A percentile compares a stretch with the other conserved stretches of the same genome.
These are phyloP conservation scores for Penicillium cinerascens DNA, from an alignment of 495 filamentous ascomycete species.

Conservation along the genomic window DNA sequence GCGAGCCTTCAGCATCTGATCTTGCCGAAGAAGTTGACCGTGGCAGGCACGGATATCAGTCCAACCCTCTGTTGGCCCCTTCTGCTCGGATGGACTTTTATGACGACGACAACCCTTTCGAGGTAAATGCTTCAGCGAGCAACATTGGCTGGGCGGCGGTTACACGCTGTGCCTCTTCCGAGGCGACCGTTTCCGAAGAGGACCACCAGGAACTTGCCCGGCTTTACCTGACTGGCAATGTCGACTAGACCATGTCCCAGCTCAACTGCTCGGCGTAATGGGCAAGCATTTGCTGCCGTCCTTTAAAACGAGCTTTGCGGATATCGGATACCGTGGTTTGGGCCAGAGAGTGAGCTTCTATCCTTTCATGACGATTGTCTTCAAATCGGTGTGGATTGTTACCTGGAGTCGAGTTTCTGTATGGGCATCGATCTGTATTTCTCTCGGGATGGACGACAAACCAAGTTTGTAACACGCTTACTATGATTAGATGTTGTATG, in stretches of 20 bases:
- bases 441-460: background rate
- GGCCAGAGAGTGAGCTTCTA: background rate
- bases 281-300: background rate
- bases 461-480: constrained; percentile 4
- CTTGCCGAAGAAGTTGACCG: constrained; percentile 28
- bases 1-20: constrained; percentile 28
- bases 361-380: constrained; percentile 6
- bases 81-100: constrained; percentile 9
- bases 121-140: constrained; percentile 1
- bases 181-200: constrained; percentile 33
- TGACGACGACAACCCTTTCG: constrained; percentile 15
- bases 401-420: background rate
- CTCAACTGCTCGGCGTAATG: background rate
- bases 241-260: constrained; percentile 13
- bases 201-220: constrained; percentile 30
- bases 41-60: constrained; percentile 27
- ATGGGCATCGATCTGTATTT: constrained; percentile 4
- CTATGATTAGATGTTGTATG: constrained; percentile 15
- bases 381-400: background rate
- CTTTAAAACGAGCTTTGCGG: background rate
- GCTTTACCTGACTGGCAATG: constrained; percentile 31
- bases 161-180: constrained; percentile 21
- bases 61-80: constrained; percentile 41
- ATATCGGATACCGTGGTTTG: background rate
- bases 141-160: constrained; percentile 9